These are phyloP conservation scores for Naganishia randhawae DNA, from an alignment of 768 basidiomycete genomes.

Conservation along the genomic window DNA sequence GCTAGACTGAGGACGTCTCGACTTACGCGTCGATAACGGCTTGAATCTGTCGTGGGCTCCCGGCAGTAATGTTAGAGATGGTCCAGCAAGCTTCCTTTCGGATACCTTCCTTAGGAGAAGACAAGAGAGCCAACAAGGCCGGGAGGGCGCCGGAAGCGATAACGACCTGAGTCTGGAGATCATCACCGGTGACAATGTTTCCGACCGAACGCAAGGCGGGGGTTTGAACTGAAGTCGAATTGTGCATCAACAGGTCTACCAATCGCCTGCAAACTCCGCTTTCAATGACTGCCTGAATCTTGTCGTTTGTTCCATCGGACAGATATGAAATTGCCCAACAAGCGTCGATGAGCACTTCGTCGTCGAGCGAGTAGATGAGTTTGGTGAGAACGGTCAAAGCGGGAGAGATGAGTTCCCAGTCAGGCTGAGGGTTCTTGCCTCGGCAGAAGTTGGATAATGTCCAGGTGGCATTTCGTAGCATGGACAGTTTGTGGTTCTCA, in stretches of 20 bases:
- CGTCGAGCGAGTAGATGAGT: constrained; percentile 96
- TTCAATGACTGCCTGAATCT: constrained; percentile 99
- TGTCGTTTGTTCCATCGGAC: constrained; percentile 97
- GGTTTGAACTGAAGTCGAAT: constrained; percentile 83
- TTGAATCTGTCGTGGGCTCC: constrained; percentile 94
- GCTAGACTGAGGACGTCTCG: constrained; percentile 54
- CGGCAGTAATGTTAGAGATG: constrained; percentile 97
- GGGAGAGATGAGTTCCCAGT: constrained; percentile 96
- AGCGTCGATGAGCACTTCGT: constrained; percentile 97
- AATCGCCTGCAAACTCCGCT: constrained; percentile 95
- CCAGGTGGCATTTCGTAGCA: constrained; percentile 97
- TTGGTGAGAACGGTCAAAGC: constrained; percentile 95
- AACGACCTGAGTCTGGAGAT: constrained; percentile 97
- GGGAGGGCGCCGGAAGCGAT: constrained; percentile 96
- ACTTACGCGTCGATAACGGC: constrained; percentile 89
- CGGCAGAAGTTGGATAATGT: constrained; percentile 98
- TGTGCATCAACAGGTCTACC: constrained; percentile 87
- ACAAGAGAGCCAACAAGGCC: constrained; percentile 84
- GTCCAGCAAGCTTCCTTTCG: constrained; percentile 99
- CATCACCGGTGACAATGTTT: constrained; percentile 98
- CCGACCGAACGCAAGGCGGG: constrained; percentile 97
- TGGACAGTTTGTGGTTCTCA: constrained; percentile 97
- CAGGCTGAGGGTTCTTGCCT: constrained; percentile 95
- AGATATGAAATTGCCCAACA: constrained; percentile 99
- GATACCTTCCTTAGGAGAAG: constrained; percentile 97